phyloP scores from a whole-genome alignment of 805 yeast species.

The Hyphopichia homilentoma region DNA sequence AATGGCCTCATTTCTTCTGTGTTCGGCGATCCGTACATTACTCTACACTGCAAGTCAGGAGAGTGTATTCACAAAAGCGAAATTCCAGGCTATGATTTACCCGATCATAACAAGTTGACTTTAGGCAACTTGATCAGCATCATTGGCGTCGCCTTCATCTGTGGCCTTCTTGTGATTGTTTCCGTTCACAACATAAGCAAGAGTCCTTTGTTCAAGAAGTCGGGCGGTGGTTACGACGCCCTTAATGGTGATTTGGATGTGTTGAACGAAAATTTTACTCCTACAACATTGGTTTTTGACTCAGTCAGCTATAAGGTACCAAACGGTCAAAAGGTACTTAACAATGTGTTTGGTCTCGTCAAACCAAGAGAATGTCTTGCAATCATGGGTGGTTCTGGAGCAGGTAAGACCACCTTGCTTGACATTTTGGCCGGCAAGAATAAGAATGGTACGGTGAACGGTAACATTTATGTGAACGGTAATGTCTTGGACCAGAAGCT shows the following conservation, averaged over 20 bases:
- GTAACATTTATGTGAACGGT: conserved; percentile 78
- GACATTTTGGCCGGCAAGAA: conserved; percentile 89
- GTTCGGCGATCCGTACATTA: conserved; percentile 92
- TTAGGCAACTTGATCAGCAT: conserved; percentile 46
- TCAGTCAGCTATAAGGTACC: conserved; percentile 57
- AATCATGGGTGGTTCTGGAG: conserved; percentile 98
- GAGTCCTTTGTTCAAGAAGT: conserved; percentile 55
- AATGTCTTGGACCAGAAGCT: conserved; percentile 38
- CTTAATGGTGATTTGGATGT: conserved; percentile 29
- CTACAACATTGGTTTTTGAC: conserved; percentile 75
- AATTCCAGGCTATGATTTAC: conserved; percentile 83
- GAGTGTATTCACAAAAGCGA: conserved; percentile 93
- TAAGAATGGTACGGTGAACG: conserved; percentile 68
- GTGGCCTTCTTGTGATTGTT: conserved; percentile 39
- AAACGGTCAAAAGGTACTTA: conserved; percentile 51
- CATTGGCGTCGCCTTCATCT: conserved; percentile 38
- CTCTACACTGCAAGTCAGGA: conserved; percentile 75
- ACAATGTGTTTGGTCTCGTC: conserved; percentile 67
- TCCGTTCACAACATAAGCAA: conserved; percentile 48
- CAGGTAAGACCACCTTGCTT: conserved; percentile 91
- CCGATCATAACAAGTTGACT: conserved; percentile 47
- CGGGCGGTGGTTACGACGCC: conserved; percentile 26
- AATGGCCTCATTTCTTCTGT: conserved; percentile 84
- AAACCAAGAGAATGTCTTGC: conserved; percentile 89
- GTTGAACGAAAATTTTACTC: conserved; percentile 52